Base-by-base conservation (phyloP, 1,284 basidiomycete genomes). In the Gymnopus androsaceus region DNA sequence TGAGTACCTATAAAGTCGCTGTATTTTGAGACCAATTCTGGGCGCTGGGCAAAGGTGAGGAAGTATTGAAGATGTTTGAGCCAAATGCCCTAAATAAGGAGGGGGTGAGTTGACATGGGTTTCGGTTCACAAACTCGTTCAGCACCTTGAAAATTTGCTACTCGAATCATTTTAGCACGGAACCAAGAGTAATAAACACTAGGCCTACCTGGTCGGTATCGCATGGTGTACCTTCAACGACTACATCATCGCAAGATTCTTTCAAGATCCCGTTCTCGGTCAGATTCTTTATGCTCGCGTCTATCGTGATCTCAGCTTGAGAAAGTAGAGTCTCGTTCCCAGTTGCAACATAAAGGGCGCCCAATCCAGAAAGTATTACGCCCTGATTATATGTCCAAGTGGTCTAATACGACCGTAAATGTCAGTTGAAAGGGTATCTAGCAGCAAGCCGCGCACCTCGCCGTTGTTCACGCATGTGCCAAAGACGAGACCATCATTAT, bases 371-470 rank as follows among this genome's bases (percentile, higher is more conserved):
- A n/a, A 66, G 65, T 41, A 67, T 64, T 23, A 68, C 67, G 14
- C 63, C 66, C 57, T 67, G 61, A 54, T 69, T 69, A 57, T 69
- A 68, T 9, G 61, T 69, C 68, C 68, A 67, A 9, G 67, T 67
- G 15, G 64, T 66, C 60, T 65, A 15, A 31, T 0, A 15, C 5
- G 31, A 46, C 6, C 15, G 9, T 21, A 19, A 31, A 12, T 17
- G 7, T 15, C 11, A 33, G n/a, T 3, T 2, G 21, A 31, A 33
- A 17, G 15, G 7, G 25, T 33, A 37, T 1, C 7, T 21, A 11
- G 14, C 17, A 46, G 28, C 3, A 25, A 27, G 12, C 19, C 31
- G 25, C 37, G 4, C 9, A 50, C 48, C 19, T 50, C 48, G 11
- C 61, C 61, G 57, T 67, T 67, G 51, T 66, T 68, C 36, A 54